Conservation (phyloP, 805 yeast species). For the Lipomyces kockii region DNA sequence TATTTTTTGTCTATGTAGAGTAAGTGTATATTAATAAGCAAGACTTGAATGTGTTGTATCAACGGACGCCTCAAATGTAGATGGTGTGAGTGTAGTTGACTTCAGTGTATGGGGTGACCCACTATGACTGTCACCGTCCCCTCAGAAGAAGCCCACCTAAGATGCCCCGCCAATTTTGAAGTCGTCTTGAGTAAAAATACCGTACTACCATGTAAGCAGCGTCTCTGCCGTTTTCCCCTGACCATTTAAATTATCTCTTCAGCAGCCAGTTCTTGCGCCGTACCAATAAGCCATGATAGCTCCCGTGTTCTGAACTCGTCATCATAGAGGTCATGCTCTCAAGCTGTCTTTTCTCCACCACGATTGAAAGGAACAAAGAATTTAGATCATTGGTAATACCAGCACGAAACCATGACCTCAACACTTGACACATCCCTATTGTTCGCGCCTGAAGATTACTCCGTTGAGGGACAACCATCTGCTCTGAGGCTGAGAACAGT, state of each 20-base stretch:
- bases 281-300: neutral
- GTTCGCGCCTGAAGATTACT: too few relatives aligned
- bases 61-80: conserved; percentile 4
- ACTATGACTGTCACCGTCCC: conserved; percentile 5
- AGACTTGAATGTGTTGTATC: conserved; percentile 3
- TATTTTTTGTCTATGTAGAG: conserved; percentile 2
- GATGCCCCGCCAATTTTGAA: conserved; percentile 8
- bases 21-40: conserved; percentile 4
- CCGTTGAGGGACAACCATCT: too few relatives aligned
- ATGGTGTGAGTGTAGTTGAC: too few relatives aligned
- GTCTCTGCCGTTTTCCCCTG: neutral
- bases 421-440: conserved; percentile 3
- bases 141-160: conserved; percentile 2
- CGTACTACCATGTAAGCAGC: conserved; percentile 7
- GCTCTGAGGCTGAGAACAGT: too few relatives aligned
- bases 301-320: conserved; percentile 6
- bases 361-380: conserved; percentile 6
- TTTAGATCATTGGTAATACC: conserved; percentile 1
- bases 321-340: conserved; percentile 7
- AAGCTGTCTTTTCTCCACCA: conserved; percentile 5
- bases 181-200: conserved; percentile 2
- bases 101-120: conserved; percentile 6
- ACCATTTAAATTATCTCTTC: neutral
- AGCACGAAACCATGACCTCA: conserved; percentile 1
- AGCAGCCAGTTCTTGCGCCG: conserved; percentile 1